These are phyloP conservation scores for Lasiosphaeria miniovina DNA, from an alignment of 495 filamentous ascomycete species.

Conservation along the genomic window DNA sequence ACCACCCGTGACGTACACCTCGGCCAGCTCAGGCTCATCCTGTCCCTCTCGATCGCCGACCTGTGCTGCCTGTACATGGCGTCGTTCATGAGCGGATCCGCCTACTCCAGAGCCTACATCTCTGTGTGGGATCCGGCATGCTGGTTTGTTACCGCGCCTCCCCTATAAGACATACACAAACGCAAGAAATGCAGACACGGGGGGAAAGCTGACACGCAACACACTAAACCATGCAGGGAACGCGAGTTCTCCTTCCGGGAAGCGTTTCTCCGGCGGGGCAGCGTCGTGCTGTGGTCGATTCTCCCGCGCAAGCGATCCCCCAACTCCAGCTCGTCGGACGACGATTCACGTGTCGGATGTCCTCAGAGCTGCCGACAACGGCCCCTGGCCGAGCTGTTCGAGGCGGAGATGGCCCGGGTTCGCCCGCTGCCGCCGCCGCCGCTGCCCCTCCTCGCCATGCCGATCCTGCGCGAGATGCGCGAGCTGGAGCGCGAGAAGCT, in stretches of 20 bases:
- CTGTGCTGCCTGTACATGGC: constrained; percentile 24
- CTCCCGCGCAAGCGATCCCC: neutral
- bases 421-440: no score
- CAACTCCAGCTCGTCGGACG: no score
- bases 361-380: no score
- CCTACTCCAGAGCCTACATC: constrained; percentile 5
- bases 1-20: constrained; percentile 7
- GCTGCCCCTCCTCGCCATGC: no score
- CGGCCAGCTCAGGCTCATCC: constrained; percentile 20
- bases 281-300: constrained; percentile 16
- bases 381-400: no score
- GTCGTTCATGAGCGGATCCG: constrained; percentile 7
- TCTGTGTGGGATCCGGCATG: neutral
- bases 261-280: constrained; percentile 18
- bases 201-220: no score
- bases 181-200: no score
- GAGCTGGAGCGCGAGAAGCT: no score
- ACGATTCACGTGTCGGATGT: no score
- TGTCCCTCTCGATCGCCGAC: constrained; percentile 16
- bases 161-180: no score
- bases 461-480: no score
- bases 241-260: constrained; percentile 20
- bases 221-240: neutral
- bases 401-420: no score
- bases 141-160: neutral